Evolutionary conservation across 2,329 filamentous ascomycete genomes (phyloP).

Genomic region (Fusarium vanettenii): DNA sequence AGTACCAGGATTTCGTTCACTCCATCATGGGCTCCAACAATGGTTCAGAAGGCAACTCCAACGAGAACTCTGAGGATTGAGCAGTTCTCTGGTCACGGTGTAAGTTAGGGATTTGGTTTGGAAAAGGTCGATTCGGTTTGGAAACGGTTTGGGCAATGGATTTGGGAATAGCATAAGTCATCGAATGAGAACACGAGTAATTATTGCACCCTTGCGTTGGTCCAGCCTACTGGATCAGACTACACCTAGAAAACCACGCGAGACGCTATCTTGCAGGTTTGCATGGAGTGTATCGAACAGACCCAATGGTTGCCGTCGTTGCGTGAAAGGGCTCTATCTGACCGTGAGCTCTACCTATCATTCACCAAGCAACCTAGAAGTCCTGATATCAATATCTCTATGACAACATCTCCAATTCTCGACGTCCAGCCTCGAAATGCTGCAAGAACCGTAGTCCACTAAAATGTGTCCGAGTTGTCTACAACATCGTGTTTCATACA

Average conservation of each 20-base stretch:
- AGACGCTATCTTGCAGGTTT: background rate
- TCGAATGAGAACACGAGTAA: conserved; percentile 31
- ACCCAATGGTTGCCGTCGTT: background rate
- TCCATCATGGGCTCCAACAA: conserved; percentile 69
- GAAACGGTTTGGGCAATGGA: conserved; percentile 18
- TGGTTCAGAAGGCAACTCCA: conserved; percentile 48
- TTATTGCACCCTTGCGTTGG: background rate
- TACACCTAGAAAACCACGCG: background rate
- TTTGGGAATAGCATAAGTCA: conserved; percentile 21
- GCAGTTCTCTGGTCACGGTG: background rate
- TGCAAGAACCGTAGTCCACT: background rate
- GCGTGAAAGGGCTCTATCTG: background rate
- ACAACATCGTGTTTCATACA: background rate
- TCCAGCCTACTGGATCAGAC: background rate
- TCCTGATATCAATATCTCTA: background rate
- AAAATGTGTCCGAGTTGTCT: background rate
- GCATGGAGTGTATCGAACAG: background rate
- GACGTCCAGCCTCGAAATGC: background rate
- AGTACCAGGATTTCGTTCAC: conserved; percentile 91
- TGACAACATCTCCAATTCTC: background rate
- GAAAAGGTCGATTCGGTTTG: conserved; percentile 21
- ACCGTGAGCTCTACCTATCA: background rate
- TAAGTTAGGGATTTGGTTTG: conserved; percentile 7
- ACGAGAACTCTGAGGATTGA: conserved; percentile 43
- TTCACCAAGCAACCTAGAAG: background rate